Percentiles rank a stretch among this genome's conserved stretches.
Evolutionary conservation across 164 flowering plant species (phyloP).

Genomic region (Aristolochia californica): DNA sequence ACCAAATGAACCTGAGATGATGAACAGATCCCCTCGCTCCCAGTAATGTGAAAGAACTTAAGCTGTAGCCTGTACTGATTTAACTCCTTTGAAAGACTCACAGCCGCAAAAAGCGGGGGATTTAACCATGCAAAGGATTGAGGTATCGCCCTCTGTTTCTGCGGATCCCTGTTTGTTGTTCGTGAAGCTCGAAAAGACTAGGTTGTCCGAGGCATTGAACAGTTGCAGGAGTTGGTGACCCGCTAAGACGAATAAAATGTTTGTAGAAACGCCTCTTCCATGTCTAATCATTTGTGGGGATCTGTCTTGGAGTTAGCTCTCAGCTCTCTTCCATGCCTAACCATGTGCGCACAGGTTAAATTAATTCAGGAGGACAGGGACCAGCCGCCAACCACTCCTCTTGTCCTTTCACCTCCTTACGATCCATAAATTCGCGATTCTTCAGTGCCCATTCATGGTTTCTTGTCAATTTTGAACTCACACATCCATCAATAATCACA

Average conservation of each 20-base stretch:
- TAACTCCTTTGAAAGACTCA: no score
- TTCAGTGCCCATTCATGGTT: neutral
- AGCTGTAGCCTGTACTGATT: no score
- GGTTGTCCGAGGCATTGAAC: neutral
- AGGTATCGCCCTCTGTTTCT: no score
- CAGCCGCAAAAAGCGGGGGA: no score
- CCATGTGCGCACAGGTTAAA: conserved; percentile 5
- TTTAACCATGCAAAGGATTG: no score
- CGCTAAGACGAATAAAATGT: conserved; percentile 1
- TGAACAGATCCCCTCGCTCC: no score
- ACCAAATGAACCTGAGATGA: no score
- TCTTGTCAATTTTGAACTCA: neutral
- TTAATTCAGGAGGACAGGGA: neutral
- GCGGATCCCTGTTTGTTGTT: no score
- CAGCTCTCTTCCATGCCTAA: neutral
- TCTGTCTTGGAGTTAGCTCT: conserved; percentile 2
- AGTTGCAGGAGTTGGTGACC: neutral
- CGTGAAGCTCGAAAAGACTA: neutral
- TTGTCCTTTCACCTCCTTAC: neutral
- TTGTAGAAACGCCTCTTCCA: conserved; percentile 2
- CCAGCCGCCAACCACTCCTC: neutral
- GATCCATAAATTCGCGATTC: neutral
- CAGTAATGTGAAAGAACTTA: no score
- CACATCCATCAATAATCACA: neutral
- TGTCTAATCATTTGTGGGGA: neutral